Evolutionary conservation across 805 yeast genomes (phyloP).

Genomic region (Monosporozyma siamensis): DNA sequence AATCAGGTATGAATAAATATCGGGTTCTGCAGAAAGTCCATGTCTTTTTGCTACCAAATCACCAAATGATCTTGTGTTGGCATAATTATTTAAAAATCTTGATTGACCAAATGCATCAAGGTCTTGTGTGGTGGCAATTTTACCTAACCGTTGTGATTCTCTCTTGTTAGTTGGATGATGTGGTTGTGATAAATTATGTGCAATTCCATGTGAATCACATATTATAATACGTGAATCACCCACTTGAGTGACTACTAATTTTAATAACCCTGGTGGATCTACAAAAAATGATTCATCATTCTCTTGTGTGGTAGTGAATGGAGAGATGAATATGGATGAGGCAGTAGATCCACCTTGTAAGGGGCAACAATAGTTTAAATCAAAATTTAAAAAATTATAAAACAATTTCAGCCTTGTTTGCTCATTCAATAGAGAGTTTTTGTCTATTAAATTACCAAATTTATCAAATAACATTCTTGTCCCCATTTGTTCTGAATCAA

Average conservation of each 20-base stretch:
- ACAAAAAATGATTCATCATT: constrained; percentile 32
- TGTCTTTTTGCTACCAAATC: constrained; percentile 69
- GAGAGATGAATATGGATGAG: constrained; percentile 47
- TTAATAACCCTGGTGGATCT: constrained; percentile 55
- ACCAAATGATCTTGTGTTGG: constrained; percentile 92
- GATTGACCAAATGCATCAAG: constrained; percentile 92
- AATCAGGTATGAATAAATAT: constrained; percentile 55
- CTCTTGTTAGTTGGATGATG: constrained; percentile 84
- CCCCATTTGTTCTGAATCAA: constrained; percentile 17
- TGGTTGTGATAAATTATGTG: constrained; percentile 64
- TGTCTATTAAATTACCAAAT: constrained; percentile 31
- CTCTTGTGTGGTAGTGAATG: constrained; percentile 11
- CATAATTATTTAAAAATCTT: constrained; percentile 63
- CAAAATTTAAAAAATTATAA: constrained; percentile 24
- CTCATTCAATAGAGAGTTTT: constrained; percentile 26
- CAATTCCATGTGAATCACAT: constrained; percentile 74
- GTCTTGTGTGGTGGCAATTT: constrained; percentile 28
- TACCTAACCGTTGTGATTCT: constrained; percentile 60
- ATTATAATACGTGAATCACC: constrained; percentile 87
- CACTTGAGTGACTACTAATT: constrained; percentile 73
- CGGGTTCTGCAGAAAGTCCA: constrained; percentile 92
- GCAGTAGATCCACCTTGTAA: constrained; percentile 55
- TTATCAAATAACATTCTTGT: constrained; percentile 30
- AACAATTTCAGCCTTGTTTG: constrained; percentile 25
- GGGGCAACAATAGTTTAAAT: constrained; percentile 25